Evolutionary conservation across 1,284 basidiomycete species (phyloP).

Genomic region (Rhodotorula mucilaginosa): DNA sequence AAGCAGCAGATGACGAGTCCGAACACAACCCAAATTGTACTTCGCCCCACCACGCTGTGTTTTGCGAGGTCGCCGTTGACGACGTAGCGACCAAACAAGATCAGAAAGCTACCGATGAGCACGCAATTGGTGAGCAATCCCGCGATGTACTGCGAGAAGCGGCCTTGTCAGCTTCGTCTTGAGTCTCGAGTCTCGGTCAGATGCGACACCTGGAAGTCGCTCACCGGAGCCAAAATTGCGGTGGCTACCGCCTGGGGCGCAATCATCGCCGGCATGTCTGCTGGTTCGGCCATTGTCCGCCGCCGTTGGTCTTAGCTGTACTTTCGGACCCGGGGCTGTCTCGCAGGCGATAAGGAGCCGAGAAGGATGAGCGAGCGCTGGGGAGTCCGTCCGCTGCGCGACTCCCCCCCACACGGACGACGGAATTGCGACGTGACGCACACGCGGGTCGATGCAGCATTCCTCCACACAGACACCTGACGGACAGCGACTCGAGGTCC

Average conservation of each 20-base stretch:
- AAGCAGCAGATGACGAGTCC: slow-evolving; percentile 4
- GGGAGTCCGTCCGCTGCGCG: no score
- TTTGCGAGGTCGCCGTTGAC: neutral
- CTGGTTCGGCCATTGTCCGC: neutral
- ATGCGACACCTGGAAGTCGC: no score
- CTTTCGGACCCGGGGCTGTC: no score
- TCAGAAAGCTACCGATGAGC: slow-evolving; percentile 8
- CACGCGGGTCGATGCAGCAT: no score
- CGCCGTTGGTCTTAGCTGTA: no score
- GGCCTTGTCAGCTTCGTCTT: no score
- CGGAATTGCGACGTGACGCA: no score
- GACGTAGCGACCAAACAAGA: neutral
- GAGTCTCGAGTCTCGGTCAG: no score
- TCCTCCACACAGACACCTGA: no score
- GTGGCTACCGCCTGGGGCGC: neutral
- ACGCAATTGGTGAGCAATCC: neutral
- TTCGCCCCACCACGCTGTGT: neutral
- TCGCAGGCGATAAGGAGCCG: neutral
- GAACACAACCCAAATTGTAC: slow-evolving; percentile 12
- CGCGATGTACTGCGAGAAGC: neutral
- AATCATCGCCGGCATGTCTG: neutral
- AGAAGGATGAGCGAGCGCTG: neutral
- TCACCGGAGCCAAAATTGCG: neutral
- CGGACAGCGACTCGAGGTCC: no score
- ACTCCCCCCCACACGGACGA: no score